Evolutionary conservation across 1,139 yeast species (phyloP).

Genomic region (Yarrowia galli): DNA sequence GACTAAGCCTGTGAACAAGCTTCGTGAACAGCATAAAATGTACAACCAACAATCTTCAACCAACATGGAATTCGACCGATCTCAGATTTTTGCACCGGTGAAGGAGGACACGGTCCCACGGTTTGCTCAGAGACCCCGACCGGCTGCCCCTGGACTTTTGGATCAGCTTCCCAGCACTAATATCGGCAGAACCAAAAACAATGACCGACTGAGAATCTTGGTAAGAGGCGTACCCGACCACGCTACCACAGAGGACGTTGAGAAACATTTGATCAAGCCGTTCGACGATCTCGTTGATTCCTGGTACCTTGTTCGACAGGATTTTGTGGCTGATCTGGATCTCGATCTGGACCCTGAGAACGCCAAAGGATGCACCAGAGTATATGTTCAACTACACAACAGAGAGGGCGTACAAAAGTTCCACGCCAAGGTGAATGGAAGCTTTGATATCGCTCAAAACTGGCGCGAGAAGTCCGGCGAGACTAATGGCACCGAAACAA

Average conservation of each 20-base stretch:
- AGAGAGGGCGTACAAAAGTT: constrained; percentile 6
- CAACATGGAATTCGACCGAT: constrained; percentile 46
- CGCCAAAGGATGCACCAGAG: neutral
- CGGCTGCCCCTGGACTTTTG: constrained; percentile 20
- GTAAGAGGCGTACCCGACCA: constrained; percentile 19
- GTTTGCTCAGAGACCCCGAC: constrained; percentile 26
- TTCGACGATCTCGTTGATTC: neutral
- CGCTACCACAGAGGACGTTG: neutral
- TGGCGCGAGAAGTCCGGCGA: neutral
- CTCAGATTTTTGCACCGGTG: constrained; percentile 41
- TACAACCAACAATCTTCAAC: neutral
- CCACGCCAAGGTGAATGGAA: neutral
- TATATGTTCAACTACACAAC: constrained; percentile 11
- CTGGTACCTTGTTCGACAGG: constrained; percentile 27
- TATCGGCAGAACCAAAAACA: constrained; percentile 3
- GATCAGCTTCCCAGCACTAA: constrained; percentile 24
- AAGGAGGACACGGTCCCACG: constrained; percentile 39
- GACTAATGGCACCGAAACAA: neutral
- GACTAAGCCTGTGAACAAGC: neutral
- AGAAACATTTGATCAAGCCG: neutral
- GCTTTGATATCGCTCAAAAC: neutral
- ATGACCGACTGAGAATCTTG: constrained; percentile 11
- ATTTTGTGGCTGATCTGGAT: constrained; percentile 18
- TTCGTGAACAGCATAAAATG: neutral
- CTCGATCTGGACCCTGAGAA: constrained; percentile 2